Base-by-base conservation (phyloP, 306 rosid species). In the Oemleria cerasiformis region DNA sequence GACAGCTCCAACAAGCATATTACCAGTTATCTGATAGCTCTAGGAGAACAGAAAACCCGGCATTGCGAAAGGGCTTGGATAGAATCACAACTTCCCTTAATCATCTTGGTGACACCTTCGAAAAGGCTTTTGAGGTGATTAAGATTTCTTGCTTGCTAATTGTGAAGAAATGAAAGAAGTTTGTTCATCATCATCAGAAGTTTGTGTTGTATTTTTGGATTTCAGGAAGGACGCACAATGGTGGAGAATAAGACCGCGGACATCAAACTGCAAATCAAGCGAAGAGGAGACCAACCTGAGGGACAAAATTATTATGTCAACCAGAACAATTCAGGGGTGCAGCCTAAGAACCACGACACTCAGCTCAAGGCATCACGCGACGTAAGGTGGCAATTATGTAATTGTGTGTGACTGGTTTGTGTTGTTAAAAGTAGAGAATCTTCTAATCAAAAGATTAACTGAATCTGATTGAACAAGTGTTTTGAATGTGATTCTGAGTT, bases 331-430 rank as follows among this genome's bases (percentile, higher is more conserved):
- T 68, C 81, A 72, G 77, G 83, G 81, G 82, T 74, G 77, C 86
- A 80, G 73, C 58, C 86, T 23, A 55, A 23, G 59, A 47, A 51
- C 76, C 88, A 57, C 30, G 96, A 95, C 71, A 88, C 91, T 56
- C 94, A 95, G 81, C 90, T 95, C 89, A 95, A 91, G 90, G 92
- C 97, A 84, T 89, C 99, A 63, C 97, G 97, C 84, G 99, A 95
- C 92, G 99, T 95, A 95, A 95, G 99, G 97, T 95, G 96, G 75
- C 96, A 89, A 84, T 86, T 81, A 76, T 87, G 85, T 83, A 79
- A 73, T 84, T 77, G 79, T 81, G 90, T 87, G 83, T 75, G 44
- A 63, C 72, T 82, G 63, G 68, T 72, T 74, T 67, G 55, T 69
- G 81, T 70, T 63, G 76, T 72, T 56, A 21, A 25, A 56, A 56